Conservation (phyloP, 805 yeast genomes). For the Nakazawaea sp. region DNA sequence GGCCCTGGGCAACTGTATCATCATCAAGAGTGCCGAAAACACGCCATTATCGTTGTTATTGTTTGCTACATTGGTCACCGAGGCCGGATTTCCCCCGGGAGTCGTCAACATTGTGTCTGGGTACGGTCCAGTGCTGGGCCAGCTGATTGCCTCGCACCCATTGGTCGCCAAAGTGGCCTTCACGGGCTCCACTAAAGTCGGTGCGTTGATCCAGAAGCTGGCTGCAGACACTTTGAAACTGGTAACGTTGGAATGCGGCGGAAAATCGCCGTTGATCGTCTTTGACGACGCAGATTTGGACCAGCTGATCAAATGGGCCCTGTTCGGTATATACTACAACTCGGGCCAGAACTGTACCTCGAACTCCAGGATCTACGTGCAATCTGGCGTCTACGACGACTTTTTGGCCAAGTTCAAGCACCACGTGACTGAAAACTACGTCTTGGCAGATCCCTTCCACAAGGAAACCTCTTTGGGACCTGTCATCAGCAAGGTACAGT, state of each 20-base stretch:
- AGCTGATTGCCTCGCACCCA: conserved; percentile 53
- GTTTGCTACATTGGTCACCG: conserved; percentile 48
- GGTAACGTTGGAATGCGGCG: conserved; percentile 67
- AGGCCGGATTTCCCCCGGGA: conserved; percentile 75
- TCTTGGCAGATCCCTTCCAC: conserved; percentile 50
- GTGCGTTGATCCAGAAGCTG: conserved; percentile 52
- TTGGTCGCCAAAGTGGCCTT: conserved; percentile 55
- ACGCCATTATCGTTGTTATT: conserved; percentile 67
- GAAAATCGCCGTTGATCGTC: conserved; percentile 60
- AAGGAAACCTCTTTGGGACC: conserved; percentile 50
- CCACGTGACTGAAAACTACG: conserved; percentile 42
- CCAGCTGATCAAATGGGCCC: conserved; percentile 64
- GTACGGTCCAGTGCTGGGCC: conserved; percentile 63
- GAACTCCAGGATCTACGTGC: conserved; percentile 55
- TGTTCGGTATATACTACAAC: conserved; percentile 57
- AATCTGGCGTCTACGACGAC: conserved; percentile 47
- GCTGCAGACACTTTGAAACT: conserved; percentile 59
- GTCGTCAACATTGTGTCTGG: conserved; percentile 69
- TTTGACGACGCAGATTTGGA: conserved; percentile 59
- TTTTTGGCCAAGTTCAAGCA: conserved; percentile 37
- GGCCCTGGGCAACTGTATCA: conserved; percentile 70
- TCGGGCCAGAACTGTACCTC: conserved; percentile 68
- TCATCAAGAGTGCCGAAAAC: conserved; percentile 69
- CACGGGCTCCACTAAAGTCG: conserved; percentile 65
- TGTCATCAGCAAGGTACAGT: conserved; percentile 49